phyloP scores from a whole-genome alignment of 2,329 filamentous ascomycete genomes.

The Neofusicoccum sp. region DNA sequence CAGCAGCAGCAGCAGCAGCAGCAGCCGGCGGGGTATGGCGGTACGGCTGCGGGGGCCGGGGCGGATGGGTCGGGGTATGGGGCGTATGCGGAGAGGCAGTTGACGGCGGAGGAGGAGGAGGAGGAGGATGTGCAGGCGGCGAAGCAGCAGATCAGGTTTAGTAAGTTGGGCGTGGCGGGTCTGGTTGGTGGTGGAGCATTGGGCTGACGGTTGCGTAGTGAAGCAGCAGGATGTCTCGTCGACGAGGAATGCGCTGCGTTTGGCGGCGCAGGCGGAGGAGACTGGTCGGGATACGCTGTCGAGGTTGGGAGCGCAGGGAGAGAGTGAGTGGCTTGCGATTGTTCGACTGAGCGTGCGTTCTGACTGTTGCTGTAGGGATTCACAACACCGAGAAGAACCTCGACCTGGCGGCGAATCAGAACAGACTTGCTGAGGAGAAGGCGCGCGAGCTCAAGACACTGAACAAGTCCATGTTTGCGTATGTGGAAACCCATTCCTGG shows the following conservation, averaged over 20 bases:
- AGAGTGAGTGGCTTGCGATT: slow-evolving; percentile 57
- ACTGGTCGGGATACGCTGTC: slow-evolving; percentile 72
- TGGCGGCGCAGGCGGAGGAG: slow-evolving; percentile 70
- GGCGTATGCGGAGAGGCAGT: slow-evolving; percentile 68
- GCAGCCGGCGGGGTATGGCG: slow-evolving; percentile 34
- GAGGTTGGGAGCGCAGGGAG: slow-evolving; percentile 75
- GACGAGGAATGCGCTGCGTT: slow-evolving; percentile 68
- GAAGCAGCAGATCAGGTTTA: slow-evolving; percentile 72
- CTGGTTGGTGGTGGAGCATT: not conserved
- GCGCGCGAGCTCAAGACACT: slow-evolving; percentile 81
- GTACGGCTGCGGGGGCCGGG: slow-evolving; percentile 27
- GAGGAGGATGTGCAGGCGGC: slow-evolving; percentile 72
- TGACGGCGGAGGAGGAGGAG: slow-evolving; percentile 80
- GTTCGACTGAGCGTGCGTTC: not conserved
- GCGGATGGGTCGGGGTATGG: slow-evolving; percentile 43
- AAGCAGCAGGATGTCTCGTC: slow-evolving; percentile 78
- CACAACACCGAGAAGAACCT: slow-evolving; percentile 78
- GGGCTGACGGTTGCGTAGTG: slow-evolving; percentile 38
- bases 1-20: not conserved
- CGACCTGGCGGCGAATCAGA: slow-evolving; percentile 76
- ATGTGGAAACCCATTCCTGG: slow-evolving; percentile 51
- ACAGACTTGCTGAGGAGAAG: slow-evolving; percentile 76
- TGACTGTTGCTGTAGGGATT: not conserved
- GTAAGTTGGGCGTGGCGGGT: not conserved
- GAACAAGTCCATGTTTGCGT: slow-evolving; percentile 89